A percentile compares a stretch with the other conserved stretches of the same genome.
Evolutionary conservation across 2,329 filamentous ascomycete genomes (phyloP).

Genomic region (Thyridium curvatum): DNA sequence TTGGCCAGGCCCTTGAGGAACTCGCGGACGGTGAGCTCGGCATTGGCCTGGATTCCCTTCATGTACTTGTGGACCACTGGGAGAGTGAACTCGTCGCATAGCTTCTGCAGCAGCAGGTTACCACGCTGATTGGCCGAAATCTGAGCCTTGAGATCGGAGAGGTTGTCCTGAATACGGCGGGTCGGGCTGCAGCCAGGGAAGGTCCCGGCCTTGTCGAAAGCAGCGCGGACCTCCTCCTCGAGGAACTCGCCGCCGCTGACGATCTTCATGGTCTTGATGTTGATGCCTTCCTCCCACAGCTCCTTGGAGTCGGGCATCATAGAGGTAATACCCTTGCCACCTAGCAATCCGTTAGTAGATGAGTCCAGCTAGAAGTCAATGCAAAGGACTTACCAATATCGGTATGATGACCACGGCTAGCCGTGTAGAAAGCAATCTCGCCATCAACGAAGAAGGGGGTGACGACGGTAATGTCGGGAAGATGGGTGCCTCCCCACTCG

Average conservation of each 20-base stretch:
- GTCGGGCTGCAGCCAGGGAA: conserved; percentile 29
- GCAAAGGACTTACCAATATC: conserved; percentile 21
- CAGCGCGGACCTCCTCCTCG: conserved; percentile 6
- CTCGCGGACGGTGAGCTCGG: conserved; percentile 26
- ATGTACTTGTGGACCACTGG: conserved; percentile 28
- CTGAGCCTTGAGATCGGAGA: conserved; percentile 36
- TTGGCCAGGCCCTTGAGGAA: conserved; percentile 31
- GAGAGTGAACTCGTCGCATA: conserved; percentile 25
- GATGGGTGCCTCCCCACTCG: conserved; percentile 28
- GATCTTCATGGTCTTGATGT: conserved; percentile 29
- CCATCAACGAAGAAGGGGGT: conserved; percentile 26
- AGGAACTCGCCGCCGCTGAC: conserved; percentile 26
- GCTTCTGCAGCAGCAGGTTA: conserved; percentile 21
- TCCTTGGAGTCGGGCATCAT: conserved; percentile 34
- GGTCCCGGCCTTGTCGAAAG: conserved; percentile 18
- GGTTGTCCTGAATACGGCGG: conserved; percentile 30
- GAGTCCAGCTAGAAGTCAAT: background rate
- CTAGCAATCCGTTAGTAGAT: background rate
- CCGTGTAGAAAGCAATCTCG: conserved; percentile 29
- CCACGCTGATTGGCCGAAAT: conserved; percentile 36
- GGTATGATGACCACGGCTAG: conserved; percentile 31
- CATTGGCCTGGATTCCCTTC: conserved; percentile 33
- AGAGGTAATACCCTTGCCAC: conserved; percentile 27
- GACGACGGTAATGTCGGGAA: conserved; percentile 33
- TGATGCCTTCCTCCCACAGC: conserved; percentile 37